Conservation (phyloP, 1,139 yeast species). For the Kluyveromyces sp. region DNA sequence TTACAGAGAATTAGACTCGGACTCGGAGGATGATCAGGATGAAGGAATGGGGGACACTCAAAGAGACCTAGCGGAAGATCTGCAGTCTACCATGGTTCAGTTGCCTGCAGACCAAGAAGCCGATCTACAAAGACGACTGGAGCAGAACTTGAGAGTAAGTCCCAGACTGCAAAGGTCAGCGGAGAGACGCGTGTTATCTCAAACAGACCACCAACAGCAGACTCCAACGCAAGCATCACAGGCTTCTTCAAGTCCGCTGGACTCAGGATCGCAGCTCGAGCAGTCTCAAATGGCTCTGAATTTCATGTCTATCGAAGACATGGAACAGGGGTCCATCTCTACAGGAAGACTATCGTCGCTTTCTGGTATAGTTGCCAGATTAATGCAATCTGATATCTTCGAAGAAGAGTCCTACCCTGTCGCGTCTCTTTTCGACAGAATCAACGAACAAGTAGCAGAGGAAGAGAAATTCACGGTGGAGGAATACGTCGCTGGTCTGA, state of each 20-base stretch:
- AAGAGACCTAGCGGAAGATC: constrained; percentile 10
- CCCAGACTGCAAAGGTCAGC: constrained; percentile 14
- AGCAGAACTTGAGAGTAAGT: constrained; percentile 26
- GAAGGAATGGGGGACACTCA: neutral
- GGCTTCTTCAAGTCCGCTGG: constrained; percentile 4
- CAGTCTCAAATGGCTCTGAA: constrained; percentile 3
- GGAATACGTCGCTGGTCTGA: constrained; percentile 51
- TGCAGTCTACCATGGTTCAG: constrained; percentile 17
- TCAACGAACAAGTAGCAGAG: constrained; percentile 49
- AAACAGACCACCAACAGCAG: constrained; percentile 5
- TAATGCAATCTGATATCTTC: constrained; percentile 43
- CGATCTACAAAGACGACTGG: constrained; percentile 25
- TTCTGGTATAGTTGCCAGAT: constrained; percentile 41
- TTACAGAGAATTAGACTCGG: constrained; percentile 15
- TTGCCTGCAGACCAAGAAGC: constrained; percentile 24
- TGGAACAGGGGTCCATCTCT: constrained; percentile 38
- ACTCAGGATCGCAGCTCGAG: constrained; percentile 3
- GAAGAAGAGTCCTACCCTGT: constrained; percentile 43
- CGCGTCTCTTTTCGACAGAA: constrained; percentile 38
- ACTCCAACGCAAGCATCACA: neutral
- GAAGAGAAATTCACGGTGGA: constrained; percentile 50
- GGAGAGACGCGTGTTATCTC: constrained; percentile 4
- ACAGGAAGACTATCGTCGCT: constrained; percentile 43
- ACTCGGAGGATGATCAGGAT: constrained; percentile 14
- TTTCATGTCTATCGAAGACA: constrained; percentile 21